These are phyloP conservation scores for Schizonepeta tenuifolia DNA, from an alignment of 257 asterid species.

Conservation along the genomic window DNA sequence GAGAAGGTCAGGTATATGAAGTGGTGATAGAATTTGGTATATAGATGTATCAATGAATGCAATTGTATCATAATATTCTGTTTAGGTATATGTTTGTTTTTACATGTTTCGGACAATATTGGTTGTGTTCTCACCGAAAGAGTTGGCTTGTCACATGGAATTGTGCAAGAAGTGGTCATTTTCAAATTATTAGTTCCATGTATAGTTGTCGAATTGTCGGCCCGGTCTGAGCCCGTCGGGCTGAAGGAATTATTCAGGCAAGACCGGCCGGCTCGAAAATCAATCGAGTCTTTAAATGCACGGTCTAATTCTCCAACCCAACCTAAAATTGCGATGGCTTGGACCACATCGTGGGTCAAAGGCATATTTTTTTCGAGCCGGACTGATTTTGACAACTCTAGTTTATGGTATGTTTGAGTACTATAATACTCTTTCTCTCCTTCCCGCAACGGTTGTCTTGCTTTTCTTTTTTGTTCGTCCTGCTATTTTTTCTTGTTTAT, in stretches of 20 bases:
- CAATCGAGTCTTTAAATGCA: background rate
- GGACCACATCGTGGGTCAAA: no score
- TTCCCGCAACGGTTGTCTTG: no score
- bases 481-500: no score
- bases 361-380: no score
- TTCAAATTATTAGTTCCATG: background rate
- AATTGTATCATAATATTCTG: background rate
- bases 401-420: no score
- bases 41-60: background rate
- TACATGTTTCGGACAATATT: background rate
- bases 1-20: background rate
- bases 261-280: background rate
- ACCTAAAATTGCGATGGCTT: background rate
- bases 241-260: background rate
- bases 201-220: background rate
- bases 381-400: no score
- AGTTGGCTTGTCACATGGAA: slow-evolving; percentile 9
- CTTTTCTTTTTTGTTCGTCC: no score
- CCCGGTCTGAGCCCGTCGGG: background rate
- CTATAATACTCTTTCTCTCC: no score
- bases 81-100: background rate
- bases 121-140: background rate
- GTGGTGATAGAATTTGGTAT: background rate
- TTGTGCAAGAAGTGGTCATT: slow-evolving; percentile 1
- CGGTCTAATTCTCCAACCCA: background rate